Percentiles rank a stretch among this genome's conserved stretches.
These are phyloP conservation scores for Davidsoniella eucalypti DNA, from an alignment of 2,329 filamentous ascomycete genomes.

Conservation along the genomic window DNA sequence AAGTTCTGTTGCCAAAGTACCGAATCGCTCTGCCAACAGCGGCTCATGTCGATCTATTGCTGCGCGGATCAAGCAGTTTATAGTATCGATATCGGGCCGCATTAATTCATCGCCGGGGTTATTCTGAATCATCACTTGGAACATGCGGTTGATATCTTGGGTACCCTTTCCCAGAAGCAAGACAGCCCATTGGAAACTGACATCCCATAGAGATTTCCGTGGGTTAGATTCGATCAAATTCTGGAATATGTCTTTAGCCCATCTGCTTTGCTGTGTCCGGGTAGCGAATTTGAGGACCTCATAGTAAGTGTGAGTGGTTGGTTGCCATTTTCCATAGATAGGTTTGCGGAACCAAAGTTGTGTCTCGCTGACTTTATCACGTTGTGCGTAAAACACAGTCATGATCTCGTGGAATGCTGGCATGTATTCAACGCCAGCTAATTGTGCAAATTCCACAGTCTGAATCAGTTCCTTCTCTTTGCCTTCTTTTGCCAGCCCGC, in stretches of 20 bases:
- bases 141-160: slow-evolving; percentile 57
- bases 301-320: slow-evolving; percentile 30
- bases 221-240: slow-evolving; percentile 30
- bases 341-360: slow-evolving; percentile 51
- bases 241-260: slow-evolving; percentile 44
- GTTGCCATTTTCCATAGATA: slow-evolving; percentile 24
- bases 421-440: slow-evolving; percentile 28
- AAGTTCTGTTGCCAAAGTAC: slow-evolving; percentile 47
- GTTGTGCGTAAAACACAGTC: slow-evolving; percentile 43
- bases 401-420: slow-evolving; percentile 35
- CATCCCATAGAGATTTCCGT: slow-evolving; percentile 48
- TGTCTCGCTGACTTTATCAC: slow-evolving; percentile 40
- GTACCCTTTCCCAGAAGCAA: slow-evolving; percentile 51
- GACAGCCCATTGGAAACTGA: slow-evolving; percentile 60
- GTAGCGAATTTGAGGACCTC: slow-evolving; percentile 45
- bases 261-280: slow-evolving; percentile 40
- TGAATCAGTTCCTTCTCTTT: slow-evolving; percentile 39
- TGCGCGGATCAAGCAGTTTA: slow-evolving; percentile 61
- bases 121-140: slow-evolving; percentile 44
- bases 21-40: slow-evolving; percentile 57
- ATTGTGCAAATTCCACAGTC: slow-evolving; percentile 35
- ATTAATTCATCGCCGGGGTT: slow-evolving; percentile 29
- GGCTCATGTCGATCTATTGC: slow-evolving; percentile 55
- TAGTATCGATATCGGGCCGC: slow-evolving; percentile 49
- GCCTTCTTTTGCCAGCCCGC: slow-evolving; percentile 45